Evolutionary conservation across 208 protist species (phyloP).

Genomic region (Lotmaria passim): DNA sequence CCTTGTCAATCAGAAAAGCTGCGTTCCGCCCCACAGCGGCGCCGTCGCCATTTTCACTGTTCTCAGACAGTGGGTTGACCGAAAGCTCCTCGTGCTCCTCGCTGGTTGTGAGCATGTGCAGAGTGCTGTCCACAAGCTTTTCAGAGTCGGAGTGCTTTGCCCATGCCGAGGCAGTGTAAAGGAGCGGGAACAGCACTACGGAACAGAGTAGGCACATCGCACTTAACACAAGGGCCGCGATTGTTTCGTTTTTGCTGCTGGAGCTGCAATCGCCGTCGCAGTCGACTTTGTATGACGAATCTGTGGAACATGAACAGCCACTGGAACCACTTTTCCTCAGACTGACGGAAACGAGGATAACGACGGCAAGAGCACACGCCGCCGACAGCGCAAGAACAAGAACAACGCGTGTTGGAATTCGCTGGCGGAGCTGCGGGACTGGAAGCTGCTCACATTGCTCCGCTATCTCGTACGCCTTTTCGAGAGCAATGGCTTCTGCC

Average conservation of each 20-base stretch:
- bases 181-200: slow-evolving; percentile 31
- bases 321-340: not conserved
- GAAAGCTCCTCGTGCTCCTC: slow-evolving; percentile 2
- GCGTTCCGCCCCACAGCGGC: slow-evolving; percentile 13
- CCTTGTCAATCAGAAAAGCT: slow-evolving; percentile 29
- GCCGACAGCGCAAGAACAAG: slow-evolving; percentile 19
- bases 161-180: slow-evolving; percentile 15
- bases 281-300: not conserved
- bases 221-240: slow-evolving; percentile 27
- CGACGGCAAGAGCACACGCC: slow-evolving; percentile 16
- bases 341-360: slow-evolving; percentile 24
- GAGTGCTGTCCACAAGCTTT: slow-evolving; percentile 10
- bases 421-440: slow-evolving; percentile 18
- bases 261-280: too few relatives aligned
- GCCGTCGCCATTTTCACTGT: slow-evolving; percentile 10
- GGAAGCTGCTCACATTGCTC: slow-evolving; percentile 20
- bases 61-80: slow-evolving; percentile 27
- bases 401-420: slow-evolving; percentile 22
- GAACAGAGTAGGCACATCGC: slow-evolving; percentile 19
- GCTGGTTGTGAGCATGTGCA: slow-evolving; percentile 4
- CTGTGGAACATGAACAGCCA: slow-evolving; percentile 1
- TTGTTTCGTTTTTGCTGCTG: slow-evolving; percentile 18
- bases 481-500: not conserved
- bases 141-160: not conserved
- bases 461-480: slow-evolving; percentile 26